These are phyloP conservation scores for Astragalus membranaceus DNA, from an alignment of 306 rosid species.

Conservation along the genomic window DNA sequence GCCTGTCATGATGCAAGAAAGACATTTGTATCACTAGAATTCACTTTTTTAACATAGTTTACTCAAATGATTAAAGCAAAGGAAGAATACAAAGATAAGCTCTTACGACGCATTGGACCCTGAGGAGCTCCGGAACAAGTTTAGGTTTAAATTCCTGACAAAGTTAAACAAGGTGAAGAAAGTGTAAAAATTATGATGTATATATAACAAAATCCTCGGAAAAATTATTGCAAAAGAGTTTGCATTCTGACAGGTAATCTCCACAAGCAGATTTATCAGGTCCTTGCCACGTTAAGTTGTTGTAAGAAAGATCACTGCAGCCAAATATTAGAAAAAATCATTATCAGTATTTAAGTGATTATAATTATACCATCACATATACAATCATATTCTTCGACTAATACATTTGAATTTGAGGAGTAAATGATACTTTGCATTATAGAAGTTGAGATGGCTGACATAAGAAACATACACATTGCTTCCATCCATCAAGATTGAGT, in stretches of 20 bases:
- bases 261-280: constrained; percentile 52
- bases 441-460: constrained; percentile 14
- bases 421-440: not conserved
- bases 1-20: no score
- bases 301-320: constrained; percentile 89
- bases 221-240: constrained; percentile 14
- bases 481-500: constrained; percentile 61
- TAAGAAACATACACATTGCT: constrained; percentile 59
- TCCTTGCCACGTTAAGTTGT: constrained; percentile 70
- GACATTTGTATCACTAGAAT: no score
- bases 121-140: constrained; percentile 61
- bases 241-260: constrained; percentile 40
- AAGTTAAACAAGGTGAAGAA: constrained; percentile 1
- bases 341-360: constrained; percentile 1
- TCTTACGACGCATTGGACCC: constrained; percentile 36
- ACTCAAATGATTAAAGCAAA: no score
- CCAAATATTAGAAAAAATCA: constrained; percentile 14
- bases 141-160: constrained; percentile 65
- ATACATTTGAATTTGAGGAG: not conserved
- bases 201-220: not conserved
- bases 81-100: no score
- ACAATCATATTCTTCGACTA: constrained; percentile 4
- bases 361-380: not conserved
- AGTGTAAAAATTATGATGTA: not conserved
- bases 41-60: no score